Percentiles rank a stretch among this genome's conserved stretches.
phyloP scores from a whole-genome alignment of 2,329 filamentous ascomycete species.

The Corynespora cassiicola region DNA sequence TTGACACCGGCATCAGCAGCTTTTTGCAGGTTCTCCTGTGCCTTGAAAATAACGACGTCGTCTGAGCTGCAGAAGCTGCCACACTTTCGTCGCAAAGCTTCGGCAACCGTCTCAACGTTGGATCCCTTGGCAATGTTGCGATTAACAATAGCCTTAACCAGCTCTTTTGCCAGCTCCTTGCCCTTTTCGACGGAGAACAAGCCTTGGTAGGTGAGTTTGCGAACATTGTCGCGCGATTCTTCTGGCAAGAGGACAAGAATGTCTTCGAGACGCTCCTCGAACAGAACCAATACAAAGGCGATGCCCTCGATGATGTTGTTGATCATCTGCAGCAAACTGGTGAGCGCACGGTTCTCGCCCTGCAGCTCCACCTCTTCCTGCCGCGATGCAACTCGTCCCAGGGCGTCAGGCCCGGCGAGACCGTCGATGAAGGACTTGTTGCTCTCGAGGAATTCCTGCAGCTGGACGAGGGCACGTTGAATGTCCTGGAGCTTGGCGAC shows the following conservation, averaged over 20 bases:
- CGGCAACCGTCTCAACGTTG: conserved; percentile 96
- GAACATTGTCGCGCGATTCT: conserved; percentile 70
- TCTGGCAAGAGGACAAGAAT: conserved; percentile 79
- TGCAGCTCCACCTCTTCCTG: conserved; percentile 93
- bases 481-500: conserved; percentile 74
- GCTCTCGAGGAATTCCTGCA: conserved; percentile 82
- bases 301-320: conserved; percentile 94
- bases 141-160: conserved; percentile 98
- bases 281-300: conserved; percentile 92
- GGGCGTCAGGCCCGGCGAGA: conserved; percentile 84
- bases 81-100: conserved; percentile 89
- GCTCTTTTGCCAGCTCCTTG: conserved; percentile 87
- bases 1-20: conserved; percentile 80
- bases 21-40: conserved; percentile 90
- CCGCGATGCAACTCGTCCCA: conserved; percentile 78
- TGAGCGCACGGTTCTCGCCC: conserved; percentile 90
- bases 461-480: conserved; percentile 79
- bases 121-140: conserved; percentile 96
- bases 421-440: conserved; percentile 94
- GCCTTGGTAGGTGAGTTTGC: conserved; percentile 82
- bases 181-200: conserved; percentile 82
- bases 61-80: conserved; percentile 98
- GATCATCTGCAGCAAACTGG: conserved; percentile 84
- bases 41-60: conserved; percentile 98
- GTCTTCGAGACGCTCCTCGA: conserved; percentile 90